Conservation (phyloP, 306 rosid species). For the Lathyrus aphaca region DNA sequence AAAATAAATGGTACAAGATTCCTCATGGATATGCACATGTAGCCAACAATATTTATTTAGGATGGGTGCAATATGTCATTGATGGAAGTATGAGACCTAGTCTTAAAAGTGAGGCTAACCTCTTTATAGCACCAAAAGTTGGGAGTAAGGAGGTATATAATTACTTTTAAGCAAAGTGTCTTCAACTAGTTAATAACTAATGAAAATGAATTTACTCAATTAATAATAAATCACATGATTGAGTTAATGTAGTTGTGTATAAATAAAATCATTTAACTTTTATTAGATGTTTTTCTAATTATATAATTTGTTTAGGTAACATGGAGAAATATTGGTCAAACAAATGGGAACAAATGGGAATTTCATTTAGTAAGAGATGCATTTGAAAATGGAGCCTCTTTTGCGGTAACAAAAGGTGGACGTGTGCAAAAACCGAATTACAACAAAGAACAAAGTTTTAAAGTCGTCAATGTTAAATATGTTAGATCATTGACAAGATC, state of each 20-base stretch:
- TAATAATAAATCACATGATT: too few species aligned
- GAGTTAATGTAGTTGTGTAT: background rate
- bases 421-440: constrained; percentile 36
- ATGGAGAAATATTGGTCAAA: constrained; percentile 39
- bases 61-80: constrained; percentile 49
- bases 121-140: constrained; percentile 46
- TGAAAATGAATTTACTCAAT: background rate
- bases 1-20: too few species aligned
- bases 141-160: background rate
- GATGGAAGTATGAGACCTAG: constrained; percentile 47
- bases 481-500: constrained; percentile 36
- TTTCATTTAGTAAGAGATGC: constrained; percentile 41
- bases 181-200: background rate
- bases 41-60: constrained; percentile 45
- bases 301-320: constrained; percentile 35
- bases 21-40: constrained; percentile 46
- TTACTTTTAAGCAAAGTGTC: too few species aligned
- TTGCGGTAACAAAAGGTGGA: constrained; percentile 26
- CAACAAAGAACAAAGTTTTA: constrained; percentile 22
- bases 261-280: background rate
- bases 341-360: constrained; percentile 26
- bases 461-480: constrained; percentile 34
- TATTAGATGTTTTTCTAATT: background rate
- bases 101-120: constrained; percentile 52
- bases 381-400: constrained; percentile 9